Evolutionary conservation across 2,329 filamentous ascomycete genomes (phyloP), one percentile per base, ranked within the genome.

Genomic region (Venturia effusa): DNA sequence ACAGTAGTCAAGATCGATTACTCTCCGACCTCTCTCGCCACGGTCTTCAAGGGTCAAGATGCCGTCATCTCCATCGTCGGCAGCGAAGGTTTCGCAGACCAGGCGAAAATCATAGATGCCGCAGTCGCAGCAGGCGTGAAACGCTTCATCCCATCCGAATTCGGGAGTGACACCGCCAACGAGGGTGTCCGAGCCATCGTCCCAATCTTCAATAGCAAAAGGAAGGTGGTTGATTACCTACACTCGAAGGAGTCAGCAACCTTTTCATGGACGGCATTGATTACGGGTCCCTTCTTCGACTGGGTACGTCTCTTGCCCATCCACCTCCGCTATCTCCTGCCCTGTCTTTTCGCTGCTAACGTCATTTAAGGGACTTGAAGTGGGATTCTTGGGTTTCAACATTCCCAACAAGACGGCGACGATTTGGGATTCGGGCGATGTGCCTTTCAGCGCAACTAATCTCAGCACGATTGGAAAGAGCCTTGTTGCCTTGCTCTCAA

Each of bases 131-230:
- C 84, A 1, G 83, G 84, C 0, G 84, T 88, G 6, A 80, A 81
- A 67, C 79, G 84, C 7, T 86, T 85, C 69, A 79, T 86, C 0
- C 84, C 85, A 1, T 83, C 82, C 41, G 86, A 89, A 67, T 88
- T 80, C 66, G 80, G 75, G 43, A 76, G 74, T 69, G 78, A 74
- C 69, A 77, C 68, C 65, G 73, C 67, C 45, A 75, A 70, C 71
- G 71, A 62, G 67, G 72, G 59, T 67, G 75, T 63, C 61, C 72
- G 71, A 45, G 71, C 71, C 2, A 66, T 76, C 1, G 76, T 87
- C 0, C 80, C 83, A 1, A 69, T 84, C 1, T 85, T 84, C 65
- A 71, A 70, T 11, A 1, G 7, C 7, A 66, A 66, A 59, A 54
- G 32, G 7, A 11, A 59, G 34, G 45, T 45, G 4, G 57, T 63